Percentiles rank a stretch among this genome's conserved stretches.
phyloP scores from a whole-genome alignment of 768 basidiomycete genomes.

The Pluteus cervinus region DNA sequence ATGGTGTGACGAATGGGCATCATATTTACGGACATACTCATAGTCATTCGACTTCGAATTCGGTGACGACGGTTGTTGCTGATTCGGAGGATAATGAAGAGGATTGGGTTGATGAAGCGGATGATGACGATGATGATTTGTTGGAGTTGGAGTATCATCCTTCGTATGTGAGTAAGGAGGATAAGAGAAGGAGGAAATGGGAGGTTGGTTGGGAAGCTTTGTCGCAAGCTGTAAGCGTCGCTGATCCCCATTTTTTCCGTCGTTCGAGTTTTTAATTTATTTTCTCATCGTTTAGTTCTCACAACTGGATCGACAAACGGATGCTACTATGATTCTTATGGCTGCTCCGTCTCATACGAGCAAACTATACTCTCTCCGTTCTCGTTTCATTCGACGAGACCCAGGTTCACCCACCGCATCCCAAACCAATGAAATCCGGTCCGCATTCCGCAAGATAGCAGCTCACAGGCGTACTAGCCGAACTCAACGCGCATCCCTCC shows the following conservation, averaged over 20 bases:
- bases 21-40: too few species aligned
- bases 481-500: conserved; percentile 35
- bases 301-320: conserved; percentile 73
- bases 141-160: conserved; percentile 76
- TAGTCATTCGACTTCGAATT: too few species aligned
- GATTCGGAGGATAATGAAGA: conserved; percentile 36
- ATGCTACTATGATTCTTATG: conserved; percentile 68
- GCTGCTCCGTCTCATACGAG: conserved; percentile 72
- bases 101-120: conserved; percentile 74
- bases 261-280: neutral
- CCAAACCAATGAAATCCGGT: conserved; percentile 46
- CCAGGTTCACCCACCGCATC: conserved; percentile 37
- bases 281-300: conserved; percentile 49
- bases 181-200: conserved; percentile 67
- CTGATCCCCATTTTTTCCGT: conserved; percentile 3
- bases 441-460: conserved; percentile 56
- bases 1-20: too few species aligned
- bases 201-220: conserved; percentile 72
- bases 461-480: conserved; percentile 44
- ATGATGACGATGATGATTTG: conserved; percentile 65
- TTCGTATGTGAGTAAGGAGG: conserved; percentile 55
- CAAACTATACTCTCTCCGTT: conserved; percentile 57
- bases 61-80: too few species aligned
- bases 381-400: conserved; percentile 64
- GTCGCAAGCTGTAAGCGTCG: conserved; percentile 55